Conservation (phyloP, 2,329 filamentous ascomycete genomes). For the Penicillium capsulatum region DNA sequence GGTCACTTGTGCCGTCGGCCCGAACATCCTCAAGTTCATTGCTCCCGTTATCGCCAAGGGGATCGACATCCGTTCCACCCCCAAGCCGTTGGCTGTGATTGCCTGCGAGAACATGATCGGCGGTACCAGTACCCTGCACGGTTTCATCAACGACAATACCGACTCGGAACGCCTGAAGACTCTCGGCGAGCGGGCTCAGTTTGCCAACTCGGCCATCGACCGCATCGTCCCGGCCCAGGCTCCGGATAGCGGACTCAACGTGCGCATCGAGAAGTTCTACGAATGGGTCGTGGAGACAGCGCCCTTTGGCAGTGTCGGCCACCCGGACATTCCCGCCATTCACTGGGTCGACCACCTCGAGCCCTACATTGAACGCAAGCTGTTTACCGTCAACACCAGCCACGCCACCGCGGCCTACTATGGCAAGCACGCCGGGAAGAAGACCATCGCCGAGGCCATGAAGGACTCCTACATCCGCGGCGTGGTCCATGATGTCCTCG, state of each 20-base stretch:
- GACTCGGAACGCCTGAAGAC: slow-evolving; percentile 61
- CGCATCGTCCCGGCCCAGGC: slow-evolving; percentile 94
- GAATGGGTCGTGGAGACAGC: slow-evolving; percentile 95
- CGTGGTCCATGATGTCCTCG: slow-evolving; percentile 73
- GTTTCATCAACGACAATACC: slow-evolving; percentile 76
- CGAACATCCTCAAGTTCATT: slow-evolving; percentile 94
- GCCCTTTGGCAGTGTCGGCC: slow-evolving; percentile 68
- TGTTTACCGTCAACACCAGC: slow-evolving; percentile 98
- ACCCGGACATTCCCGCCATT: slow-evolving; percentile 77
- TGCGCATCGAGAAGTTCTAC: slow-evolving; percentile 97
- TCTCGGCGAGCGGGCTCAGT: slow-evolving; percentile 72
- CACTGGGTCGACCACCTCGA: slow-evolving; percentile 88
- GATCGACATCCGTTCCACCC: slow-evolving; percentile 66
- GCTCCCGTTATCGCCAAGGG: slow-evolving; percentile 93
- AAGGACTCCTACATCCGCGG: slow-evolving; percentile 73
- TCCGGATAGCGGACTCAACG: slow-evolving; percentile 72
- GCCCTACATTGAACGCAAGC: slow-evolving; percentile 98
- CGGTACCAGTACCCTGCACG: slow-evolving; percentile 81
- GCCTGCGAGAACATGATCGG: slow-evolving; percentile 98
- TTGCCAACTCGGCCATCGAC: slow-evolving; percentile 97
- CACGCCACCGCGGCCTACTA: slow-evolving; percentile 96
- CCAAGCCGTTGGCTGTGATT: slow-evolving; percentile 78
- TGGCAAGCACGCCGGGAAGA: slow-evolving; percentile 79
- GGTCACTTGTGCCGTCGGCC: slow-evolving; percentile 95
- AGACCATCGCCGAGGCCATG: slow-evolving; percentile 84